Evolutionary conservation across 2,329 filamentous ascomycete genomes (phyloP), one percentile per base, ranked within the genome.

Genomic region (Aureobasidium sp.): DNA sequence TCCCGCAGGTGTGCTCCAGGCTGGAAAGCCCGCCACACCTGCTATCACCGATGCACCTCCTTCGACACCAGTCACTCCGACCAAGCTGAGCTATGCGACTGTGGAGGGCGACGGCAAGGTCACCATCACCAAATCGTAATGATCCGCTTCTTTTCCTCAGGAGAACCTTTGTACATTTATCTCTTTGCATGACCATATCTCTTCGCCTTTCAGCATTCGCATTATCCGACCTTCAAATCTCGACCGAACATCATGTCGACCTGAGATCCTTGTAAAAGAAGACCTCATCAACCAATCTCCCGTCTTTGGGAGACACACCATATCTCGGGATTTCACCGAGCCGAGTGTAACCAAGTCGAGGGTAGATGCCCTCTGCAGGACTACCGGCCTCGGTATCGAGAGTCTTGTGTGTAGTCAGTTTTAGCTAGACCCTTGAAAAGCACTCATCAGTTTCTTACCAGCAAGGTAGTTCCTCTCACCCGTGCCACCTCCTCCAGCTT

Each of bases 1-100:
- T 7, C 88, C 91, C 36, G 84, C 90, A 0, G 93, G 92, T 1
- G 80, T 82, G 1, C 81, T 89, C 0, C 78, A 84, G 2, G 85
- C 85, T 2, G 37, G 47, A 21, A 57, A 44, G 10, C 41, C 57
- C 8, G 37, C 32, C n/a, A 48, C 36, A 21, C 59, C 59, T 14
- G n/a, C 73, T 87, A 60, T 68, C 34, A 67, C 67, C 60, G 68
- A 70, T 44, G 65, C 68, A 36, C 67, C 69, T 11, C 63, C 67
- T 13, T 61, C 67, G 9, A 49, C 63, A 37, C 51, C 64, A n/a
- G 51, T 66, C 7, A 61, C 67, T 3, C 66, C 69, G 11, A 71
- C 70, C n/a, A 72, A 65, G 2, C 63, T 74, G 59, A 72, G 66
- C 64, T 74, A 69, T 57, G 73, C 72, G 13, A 73, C 63, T 27